Percentiles rank a stretch among this genome's conserved stretches.
These are phyloP conservation scores for Aplosporella prunicola DNA, from an alignment of 2,329 filamentous ascomycete species.

Conservation along the genomic window DNA sequence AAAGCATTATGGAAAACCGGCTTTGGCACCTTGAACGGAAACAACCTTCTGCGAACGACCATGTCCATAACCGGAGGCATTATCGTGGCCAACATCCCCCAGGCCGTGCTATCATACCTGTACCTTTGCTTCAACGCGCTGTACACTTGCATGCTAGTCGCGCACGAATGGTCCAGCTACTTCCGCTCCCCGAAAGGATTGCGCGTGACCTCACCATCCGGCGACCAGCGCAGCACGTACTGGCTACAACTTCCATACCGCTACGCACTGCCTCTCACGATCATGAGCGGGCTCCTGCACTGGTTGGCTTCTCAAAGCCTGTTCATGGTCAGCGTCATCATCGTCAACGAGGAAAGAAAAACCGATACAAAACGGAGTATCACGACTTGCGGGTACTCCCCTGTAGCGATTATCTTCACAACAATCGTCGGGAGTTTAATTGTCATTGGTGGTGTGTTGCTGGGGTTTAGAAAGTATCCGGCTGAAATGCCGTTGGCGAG, in stretches of 20 bases:
- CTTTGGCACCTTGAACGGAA: conserved; percentile 9
- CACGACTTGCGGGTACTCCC: conserved; percentile 11
- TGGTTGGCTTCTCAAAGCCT: conserved; percentile 37
- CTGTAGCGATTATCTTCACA: conserved; percentile 13
- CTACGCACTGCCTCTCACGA: conserved; percentile 28
- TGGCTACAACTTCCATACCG: conserved; percentile 33
- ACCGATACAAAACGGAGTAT: neutral
- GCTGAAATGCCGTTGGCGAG: conserved; percentile 21
- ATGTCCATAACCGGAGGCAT: conserved; percentile 13
- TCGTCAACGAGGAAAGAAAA: neutral
- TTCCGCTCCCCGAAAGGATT: conserved; percentile 23
- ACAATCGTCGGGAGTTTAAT: conserved; percentile 12
- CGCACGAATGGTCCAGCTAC: conserved; percentile 39
- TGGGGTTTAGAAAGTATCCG: conserved; percentile 15
- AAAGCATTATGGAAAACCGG: conserved; percentile 13
- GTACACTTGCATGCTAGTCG: conserved; percentile 39
- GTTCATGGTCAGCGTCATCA: conserved; percentile 29
- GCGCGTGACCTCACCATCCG: conserved; percentile 28
- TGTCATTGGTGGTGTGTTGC: conserved; percentile 11
- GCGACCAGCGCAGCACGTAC: conserved; percentile 31
- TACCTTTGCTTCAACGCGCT: conserved; percentile 40
- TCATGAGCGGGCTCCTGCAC: conserved; percentile 27
- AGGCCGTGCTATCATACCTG: conserved; percentile 36
- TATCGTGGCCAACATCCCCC: conserved; percentile 38
- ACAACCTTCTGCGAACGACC: too few relatives aligned